These are phyloP conservation scores for Hypsizygus ulmarius DNA, from an alignment of 1,284 basidiomycete genomes.

Conservation along the genomic window DNA sequence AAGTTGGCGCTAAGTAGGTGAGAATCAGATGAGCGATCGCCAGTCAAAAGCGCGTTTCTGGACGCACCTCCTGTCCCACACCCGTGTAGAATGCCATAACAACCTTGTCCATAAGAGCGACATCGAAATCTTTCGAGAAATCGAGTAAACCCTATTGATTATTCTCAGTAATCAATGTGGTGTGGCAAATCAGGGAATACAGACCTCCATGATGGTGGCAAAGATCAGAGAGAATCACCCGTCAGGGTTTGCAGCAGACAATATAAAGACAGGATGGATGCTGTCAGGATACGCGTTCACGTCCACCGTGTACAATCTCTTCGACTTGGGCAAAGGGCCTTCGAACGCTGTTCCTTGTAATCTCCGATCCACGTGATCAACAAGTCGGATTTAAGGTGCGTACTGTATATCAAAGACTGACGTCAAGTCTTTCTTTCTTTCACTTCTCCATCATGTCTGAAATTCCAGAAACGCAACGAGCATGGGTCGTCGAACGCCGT, in stretches of 20 bases:
- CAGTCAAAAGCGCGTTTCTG: conserved; percentile 18
- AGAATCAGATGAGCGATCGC: conserved; percentile 22
- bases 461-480: conserved; percentile 37
- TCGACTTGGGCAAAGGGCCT: conserved; percentile 24
- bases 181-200: conserved; percentile 12
- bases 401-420: conserved; percentile 9
- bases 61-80: conserved; percentile 68
- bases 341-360: conserved; percentile 3
- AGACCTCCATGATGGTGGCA: conserved; percentile 22
- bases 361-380: conserved; percentile 17
- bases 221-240: conserved; percentile 10
- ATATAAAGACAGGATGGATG: conserved; percentile 2
- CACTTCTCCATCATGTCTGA: conserved; percentile 15
- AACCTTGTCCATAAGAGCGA: conserved; percentile 81
- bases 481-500: conserved; percentile 37
- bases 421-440: conserved; percentile 8
- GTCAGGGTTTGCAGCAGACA: conserved; percentile 10
- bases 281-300: conserved; percentile 15
- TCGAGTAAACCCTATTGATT: conserved; percentile 73
- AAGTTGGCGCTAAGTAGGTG: conserved; percentile 72
- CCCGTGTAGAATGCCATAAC: conserved; percentile 83
- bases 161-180: conserved; percentile 18
- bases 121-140: conserved; percentile 85
- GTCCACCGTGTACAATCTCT: conserved; percentile 2
- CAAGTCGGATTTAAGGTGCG: not conserved